phyloP scores from a whole-genome alignment of 148 eudicot species.

The Camellia granthamiana region DNA sequence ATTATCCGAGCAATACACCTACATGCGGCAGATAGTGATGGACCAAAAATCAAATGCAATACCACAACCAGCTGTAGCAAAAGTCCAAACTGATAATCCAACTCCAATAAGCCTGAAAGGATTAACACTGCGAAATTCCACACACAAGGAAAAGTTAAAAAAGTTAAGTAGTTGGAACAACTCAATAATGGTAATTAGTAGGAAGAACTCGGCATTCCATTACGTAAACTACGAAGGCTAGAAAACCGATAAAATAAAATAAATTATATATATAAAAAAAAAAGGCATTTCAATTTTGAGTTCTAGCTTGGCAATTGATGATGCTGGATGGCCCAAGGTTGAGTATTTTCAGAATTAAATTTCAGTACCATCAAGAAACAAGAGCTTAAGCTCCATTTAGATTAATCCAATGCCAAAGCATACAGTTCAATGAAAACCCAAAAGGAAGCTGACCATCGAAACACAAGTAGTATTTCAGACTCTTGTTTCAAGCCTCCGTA shows the following conservation, averaged over 20 bases:
- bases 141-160: constrained; percentile 13
- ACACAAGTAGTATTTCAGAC: not conserved
- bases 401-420: not conserved
- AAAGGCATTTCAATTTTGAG: constrained; percentile 1
- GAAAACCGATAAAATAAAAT: not conserved
- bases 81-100: constrained; percentile 92
- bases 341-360: constrained; percentile 8
- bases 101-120: constrained; percentile 96
- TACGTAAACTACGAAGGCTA: not conserved
- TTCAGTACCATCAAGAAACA: not conserved
- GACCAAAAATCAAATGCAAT: constrained; percentile 79
- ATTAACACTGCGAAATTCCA: constrained; percentile 62
- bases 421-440: not conserved
- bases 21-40: constrained; percentile 81
- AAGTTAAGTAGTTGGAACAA: constrained; percentile 8
- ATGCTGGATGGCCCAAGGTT: not conserved
- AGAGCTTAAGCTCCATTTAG: constrained; percentile 3
- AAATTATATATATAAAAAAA: not conserved
- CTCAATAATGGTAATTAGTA: not conserved
- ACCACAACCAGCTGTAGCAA: constrained; percentile 84
- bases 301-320: constrained; percentile 6
- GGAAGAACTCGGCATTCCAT: not conserved
- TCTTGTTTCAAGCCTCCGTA: not conserved
- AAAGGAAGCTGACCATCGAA: not conserved
- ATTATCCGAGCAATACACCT: constrained; percentile 29